A percentile compares a stretch with the other conserved stretches of the same genome.
Evolutionary conservation across 805 yeast species (phyloP).

Genomic region (Pichia cabralensis): DNA sequence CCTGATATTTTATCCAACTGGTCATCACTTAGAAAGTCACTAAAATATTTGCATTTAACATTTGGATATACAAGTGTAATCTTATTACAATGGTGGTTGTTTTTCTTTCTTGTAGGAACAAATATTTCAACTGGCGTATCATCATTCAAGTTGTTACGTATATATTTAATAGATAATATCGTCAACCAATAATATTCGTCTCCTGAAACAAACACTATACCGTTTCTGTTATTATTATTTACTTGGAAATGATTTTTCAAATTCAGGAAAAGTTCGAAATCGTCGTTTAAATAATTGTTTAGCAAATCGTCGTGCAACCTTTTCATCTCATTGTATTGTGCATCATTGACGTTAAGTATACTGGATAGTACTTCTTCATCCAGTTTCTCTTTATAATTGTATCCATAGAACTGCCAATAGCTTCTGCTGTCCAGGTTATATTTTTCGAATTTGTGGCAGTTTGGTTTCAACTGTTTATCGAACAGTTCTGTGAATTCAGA

Average conservation of each 20-base stretch:
- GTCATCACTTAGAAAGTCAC: slow-evolving; percentile 20
- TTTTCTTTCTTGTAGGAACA: slow-evolving; percentile 34
- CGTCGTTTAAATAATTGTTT: slow-evolving; percentile 10
- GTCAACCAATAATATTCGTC: slow-evolving; percentile 23
- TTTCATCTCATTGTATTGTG: slow-evolving; percentile 19
- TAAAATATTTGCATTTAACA: slow-evolving; percentile 36
- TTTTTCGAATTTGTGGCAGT: slow-evolving; percentile 19
- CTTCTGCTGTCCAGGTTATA: slow-evolving; percentile 15
- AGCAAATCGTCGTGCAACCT: slow-evolving; percentile 15
- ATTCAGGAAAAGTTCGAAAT: slow-evolving; percentile 8
- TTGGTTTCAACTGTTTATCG: slow-evolving; percentile 11
- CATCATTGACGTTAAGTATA: slow-evolving; percentile 14
- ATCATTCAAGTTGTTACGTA: slow-evolving; percentile 20
- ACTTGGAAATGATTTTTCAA: slow-evolving; percentile 5
- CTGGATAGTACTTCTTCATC: slow-evolving; percentile 14
- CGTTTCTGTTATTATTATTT: slow-evolving; percentile 12
- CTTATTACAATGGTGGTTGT: slow-evolving; percentile 34
- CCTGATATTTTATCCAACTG: slow-evolving; percentile 15
- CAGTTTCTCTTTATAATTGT: slow-evolving; percentile 15
- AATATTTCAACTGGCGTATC: slow-evolving; percentile 38
- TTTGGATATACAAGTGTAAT: slow-evolving; percentile 27
- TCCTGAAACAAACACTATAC: slow-evolving; percentile 25
- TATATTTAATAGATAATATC: slow-evolving; percentile 22
- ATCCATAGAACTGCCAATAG: slow-evolving; percentile 26
- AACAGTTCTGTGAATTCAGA: slow-evolving; percentile 5